phyloP scores from a whole-genome alignment of 2,329 filamentous ascomycete species.

The Stylonectria norvegica region DNA sequence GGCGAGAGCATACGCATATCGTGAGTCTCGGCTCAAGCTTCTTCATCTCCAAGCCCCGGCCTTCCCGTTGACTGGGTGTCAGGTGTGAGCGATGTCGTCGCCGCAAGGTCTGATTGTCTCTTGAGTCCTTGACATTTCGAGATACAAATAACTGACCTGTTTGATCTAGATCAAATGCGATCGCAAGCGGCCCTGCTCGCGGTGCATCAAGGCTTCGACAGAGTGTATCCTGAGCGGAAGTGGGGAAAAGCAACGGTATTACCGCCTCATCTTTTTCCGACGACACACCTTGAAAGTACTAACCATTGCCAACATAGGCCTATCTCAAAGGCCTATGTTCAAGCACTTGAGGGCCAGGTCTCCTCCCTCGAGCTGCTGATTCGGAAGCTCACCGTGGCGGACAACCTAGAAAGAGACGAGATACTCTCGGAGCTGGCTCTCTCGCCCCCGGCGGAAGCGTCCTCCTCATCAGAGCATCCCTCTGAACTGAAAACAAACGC shows the following conservation, averaged over 20 bases:
- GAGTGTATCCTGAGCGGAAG: constrained; percentile 40
- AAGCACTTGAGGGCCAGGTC: constrained; percentile 46
- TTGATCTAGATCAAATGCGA: constrained; percentile 49
- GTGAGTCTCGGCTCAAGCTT: constrained; percentile 24
- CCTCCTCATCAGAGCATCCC: constrained; percentile 10
- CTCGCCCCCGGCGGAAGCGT: constrained; percentile 16
- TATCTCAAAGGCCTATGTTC: constrained; percentile 44
- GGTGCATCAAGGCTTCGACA: constrained; percentile 42
- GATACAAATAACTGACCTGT: constrained; percentile 22
- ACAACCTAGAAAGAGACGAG: constrained; percentile 37
- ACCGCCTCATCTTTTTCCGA: not conserved
- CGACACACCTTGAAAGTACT: not conserved
- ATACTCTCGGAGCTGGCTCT: constrained; percentile 39
- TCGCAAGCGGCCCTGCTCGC: constrained; percentile 47
- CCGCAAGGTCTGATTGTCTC: constrained; percentile 34
- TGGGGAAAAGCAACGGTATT: constrained; percentile 42
- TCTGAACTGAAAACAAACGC: constrained; percentile 24
- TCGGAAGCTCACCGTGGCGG: constrained; percentile 40
- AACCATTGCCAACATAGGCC: constrained; percentile 32
- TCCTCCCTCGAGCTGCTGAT: constrained; percentile 45
- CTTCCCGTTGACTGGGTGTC: constrained; percentile 5
- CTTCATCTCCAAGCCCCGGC: constrained; percentile 1
- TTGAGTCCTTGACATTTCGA: not conserved
- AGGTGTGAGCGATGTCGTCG: constrained; percentile 44
- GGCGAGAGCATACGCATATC: constrained; percentile 37